A percentile compares a stretch with the other conserved stretches of the same genome.
Evolutionary conservation across 1,284 basidiomycete genomes (phyloP).

Genomic region (Gomphus bonarii): DNA sequence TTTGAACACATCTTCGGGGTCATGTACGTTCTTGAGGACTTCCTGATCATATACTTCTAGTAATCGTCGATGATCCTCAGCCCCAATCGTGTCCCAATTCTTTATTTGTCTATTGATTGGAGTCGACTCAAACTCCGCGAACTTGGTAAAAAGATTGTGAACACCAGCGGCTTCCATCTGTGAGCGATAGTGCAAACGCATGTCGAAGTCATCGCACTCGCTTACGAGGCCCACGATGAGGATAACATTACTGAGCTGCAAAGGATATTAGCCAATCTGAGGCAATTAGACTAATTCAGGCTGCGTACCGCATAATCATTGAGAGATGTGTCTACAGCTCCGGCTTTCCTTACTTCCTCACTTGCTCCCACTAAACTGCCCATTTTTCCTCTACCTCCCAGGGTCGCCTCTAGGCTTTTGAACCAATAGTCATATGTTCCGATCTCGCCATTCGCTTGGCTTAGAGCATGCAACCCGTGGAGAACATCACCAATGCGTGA

Average conservation of each 20-base stretch:
- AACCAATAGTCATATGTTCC: conserved; percentile 86
- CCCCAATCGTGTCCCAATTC: conserved; percentile 56
- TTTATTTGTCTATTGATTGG: conserved; percentile 62
- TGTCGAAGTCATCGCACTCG: conserved; percentile 63
- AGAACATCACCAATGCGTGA: conserved; percentile 46
- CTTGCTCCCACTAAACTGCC: conserved; percentile 92
- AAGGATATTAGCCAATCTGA: conserved; percentile 11
- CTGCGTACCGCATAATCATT: conserved; percentile 76
- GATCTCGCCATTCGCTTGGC: conserved; percentile 49
- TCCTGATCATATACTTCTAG: conserved; percentile 71
- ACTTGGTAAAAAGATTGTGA: conserved; percentile 62
- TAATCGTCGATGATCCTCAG: conserved; percentile 73
- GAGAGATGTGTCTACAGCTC: conserved; percentile 53
- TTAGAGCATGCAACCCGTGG: conserved; percentile 55
- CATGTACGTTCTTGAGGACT: conserved; percentile 68
- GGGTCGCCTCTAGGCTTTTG: conserved; percentile 65
- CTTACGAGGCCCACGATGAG: conserved; percentile 60
- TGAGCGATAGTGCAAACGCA: conserved; percentile 76
- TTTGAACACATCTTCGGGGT: conserved; percentile 82
- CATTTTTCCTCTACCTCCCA: conserved; percentile 88
- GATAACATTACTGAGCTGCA: conserved; percentile 57
- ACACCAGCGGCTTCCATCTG: conserved; percentile 88
- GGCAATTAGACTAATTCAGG: conserved; percentile 10
- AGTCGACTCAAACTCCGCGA: conserved; percentile 56
- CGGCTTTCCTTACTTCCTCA: conserved; percentile 70